These are phyloP conservation scores for Xylariaceae sp. DNA, from an alignment of 2,329 filamentous ascomycete genomes.

Conservation along the genomic window DNA sequence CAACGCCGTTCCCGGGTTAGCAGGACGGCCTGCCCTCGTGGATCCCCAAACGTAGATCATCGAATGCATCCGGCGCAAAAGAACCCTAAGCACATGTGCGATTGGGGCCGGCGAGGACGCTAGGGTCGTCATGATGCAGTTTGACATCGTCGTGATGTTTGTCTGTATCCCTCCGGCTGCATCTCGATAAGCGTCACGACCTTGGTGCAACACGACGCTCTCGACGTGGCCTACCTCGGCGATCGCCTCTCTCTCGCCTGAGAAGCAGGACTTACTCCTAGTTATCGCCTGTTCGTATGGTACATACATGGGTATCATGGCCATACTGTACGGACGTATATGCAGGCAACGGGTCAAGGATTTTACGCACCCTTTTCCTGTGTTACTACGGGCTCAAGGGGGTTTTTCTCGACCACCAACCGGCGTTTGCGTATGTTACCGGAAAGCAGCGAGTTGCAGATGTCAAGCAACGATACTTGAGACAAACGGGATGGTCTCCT, in stretches of 20 bases:
- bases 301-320: neutral
- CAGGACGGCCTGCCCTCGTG: neutral
- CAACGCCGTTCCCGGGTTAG: neutral
- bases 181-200: conserved; percentile 11
- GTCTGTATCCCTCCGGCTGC: conserved; percentile 12
- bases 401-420: neutral
- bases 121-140: conserved; percentile 2
- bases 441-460: conserved; percentile 9
- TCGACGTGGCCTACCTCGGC: conserved; percentile 15
- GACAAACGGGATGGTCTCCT: conserved; percentile 5
- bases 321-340: neutral
- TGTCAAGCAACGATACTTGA: conserved; percentile 12
- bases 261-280: neutral
- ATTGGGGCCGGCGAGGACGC: neutral
- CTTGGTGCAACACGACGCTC: conserved; percentile 5
- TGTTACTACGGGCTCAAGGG: neutral
- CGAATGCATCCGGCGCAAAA: neutral
- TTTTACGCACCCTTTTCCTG: neutral
- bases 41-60: neutral
- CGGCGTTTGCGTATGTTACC: conserved; percentile 1
- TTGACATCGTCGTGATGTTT: conserved; percentile 11
- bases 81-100: conserved; percentile 2
- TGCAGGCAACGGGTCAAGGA: conserved; percentile 1
- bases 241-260: neutral
- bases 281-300: neutral